Evolutionary conservation across 139 green algal genomes (phyloP).

Genomic region (Chlorella ohadii): DNA sequence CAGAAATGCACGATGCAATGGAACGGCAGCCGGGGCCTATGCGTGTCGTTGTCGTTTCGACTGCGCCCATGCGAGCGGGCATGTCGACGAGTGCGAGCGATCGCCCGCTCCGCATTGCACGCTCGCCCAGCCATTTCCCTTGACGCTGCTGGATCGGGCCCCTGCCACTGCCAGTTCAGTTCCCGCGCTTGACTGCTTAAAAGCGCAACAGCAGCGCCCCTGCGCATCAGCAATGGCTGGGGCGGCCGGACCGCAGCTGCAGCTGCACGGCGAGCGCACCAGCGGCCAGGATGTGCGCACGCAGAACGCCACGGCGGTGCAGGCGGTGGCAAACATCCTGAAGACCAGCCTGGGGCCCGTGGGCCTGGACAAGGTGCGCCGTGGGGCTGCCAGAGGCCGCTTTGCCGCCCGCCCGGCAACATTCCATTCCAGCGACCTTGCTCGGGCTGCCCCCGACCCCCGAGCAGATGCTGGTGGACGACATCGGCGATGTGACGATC

Average conservation of each 20-base stretch:
- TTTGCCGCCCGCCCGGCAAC: neutral
- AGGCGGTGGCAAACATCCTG: conserved; percentile 97
- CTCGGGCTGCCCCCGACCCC: neutral
- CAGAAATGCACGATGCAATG: no score
- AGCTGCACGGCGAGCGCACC: conserved; percentile 84
- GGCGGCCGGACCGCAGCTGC: conserved; percentile 51
- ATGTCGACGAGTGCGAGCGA: no score
- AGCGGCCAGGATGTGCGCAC: conserved; percentile 94
- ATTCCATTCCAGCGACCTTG: neutral
- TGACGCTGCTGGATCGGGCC: no score
- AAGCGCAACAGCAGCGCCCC: no score
- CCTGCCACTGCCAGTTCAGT: no score
- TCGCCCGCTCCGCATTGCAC: no score
- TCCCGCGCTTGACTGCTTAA: no score
- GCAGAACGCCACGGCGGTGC: conserved; percentile 94
- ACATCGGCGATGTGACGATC: conserved; percentile 99
- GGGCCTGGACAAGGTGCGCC: conserved; percentile 95
- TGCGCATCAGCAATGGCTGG: conserved; percentile 5
- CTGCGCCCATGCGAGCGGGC: no score
- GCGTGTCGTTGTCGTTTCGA: no score
- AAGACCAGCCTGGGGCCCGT: conserved; percentile 96
- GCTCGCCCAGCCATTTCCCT: no score
- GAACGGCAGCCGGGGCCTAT: no score
- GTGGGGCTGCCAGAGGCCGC: neutral
- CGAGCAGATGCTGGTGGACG: conserved; percentile 98